These are phyloP conservation scores for Zasmidium cellare DNA, from an alignment of 2,329 filamentous ascomycete species.

Conservation along the genomic window DNA sequence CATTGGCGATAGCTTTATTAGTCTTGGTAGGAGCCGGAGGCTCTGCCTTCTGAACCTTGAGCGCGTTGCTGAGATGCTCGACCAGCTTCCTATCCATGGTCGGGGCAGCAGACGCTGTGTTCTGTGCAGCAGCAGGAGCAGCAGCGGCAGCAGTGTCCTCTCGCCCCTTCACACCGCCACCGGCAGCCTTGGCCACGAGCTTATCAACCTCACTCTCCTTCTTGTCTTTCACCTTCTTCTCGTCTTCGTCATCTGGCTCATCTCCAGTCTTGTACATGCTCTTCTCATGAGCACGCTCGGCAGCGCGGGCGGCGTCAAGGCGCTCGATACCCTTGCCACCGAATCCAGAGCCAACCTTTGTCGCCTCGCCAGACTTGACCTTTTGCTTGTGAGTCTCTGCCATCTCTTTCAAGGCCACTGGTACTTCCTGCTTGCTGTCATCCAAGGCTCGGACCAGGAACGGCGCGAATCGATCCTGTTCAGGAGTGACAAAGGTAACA, in stretches of 20 bases:
- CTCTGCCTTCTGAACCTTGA: slow-evolving; percentile 72
- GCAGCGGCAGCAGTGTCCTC: slow-evolving; percentile 14
- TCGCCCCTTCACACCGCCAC: slow-evolving; percentile 43
- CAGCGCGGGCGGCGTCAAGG: slow-evolving; percentile 87
- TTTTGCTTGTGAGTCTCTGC: slow-evolving; percentile 77
- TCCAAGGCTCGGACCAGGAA: slow-evolving; percentile 90
- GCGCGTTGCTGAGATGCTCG: slow-evolving; percentile 63
- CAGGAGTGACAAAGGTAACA: slow-evolving; percentile 88
- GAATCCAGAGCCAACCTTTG: slow-evolving; percentile 80
- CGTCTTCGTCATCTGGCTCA: slow-evolving; percentile 76
- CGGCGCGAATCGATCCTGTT: slow-evolving; percentile 86
- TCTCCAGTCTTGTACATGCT: slow-evolving; percentile 88
- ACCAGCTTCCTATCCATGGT: slow-evolving; percentile 26
- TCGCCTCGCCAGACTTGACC: slow-evolving; percentile 88
- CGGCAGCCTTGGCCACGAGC: slow-evolving; percentile 60
- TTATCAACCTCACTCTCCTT: slow-evolving; percentile 50
- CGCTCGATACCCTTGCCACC: slow-evolving; percentile 92
- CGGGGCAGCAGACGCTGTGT: slow-evolving; percentile 1
- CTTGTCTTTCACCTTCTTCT: slow-evolving; percentile 58
- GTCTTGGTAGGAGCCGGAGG: slow-evolving; percentile 47
- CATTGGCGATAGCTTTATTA: slow-evolving; percentile 18
- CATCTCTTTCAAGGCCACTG: slow-evolving; percentile 64
- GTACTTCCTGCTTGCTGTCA: slow-evolving; percentile 82
- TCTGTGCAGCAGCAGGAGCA: background rate
- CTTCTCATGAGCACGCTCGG: slow-evolving; percentile 79